Evolutionary conservation across 2,329 filamentous ascomycete species (phyloP), one percentile per base, ranked within the genome.

Genomic region (Fusarium sp.): DNA sequence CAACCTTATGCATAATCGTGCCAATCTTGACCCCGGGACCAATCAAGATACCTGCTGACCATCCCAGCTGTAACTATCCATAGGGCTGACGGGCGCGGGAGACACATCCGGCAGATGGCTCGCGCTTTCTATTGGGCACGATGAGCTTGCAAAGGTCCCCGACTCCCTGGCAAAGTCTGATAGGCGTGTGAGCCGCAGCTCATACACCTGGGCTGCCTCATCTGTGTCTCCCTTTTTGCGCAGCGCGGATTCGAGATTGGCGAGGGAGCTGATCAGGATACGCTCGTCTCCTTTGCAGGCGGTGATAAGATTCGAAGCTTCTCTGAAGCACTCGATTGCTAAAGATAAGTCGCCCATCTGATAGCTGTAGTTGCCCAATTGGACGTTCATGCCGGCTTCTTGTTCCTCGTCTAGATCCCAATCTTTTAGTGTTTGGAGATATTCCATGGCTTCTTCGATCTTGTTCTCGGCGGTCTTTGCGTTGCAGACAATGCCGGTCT

Each of bases 331-430:
- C 20, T 69, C 54, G 4, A 79, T 72, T n/a, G 78, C 77, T 18
- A 71, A 67, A n/a, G 68, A 41, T 9, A 74, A 58, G 45, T 78
- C 75, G 25, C 70, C 71, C 68, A 75, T 71, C 10, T 70, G 74
- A 56, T 74, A 78, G 65, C 73, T 75, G 60, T 79, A 79, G 47
- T 77, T 77, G 27, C 78, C 78, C 16, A 79, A 55, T 37, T 79
- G 76, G 16, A 79, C 66, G 18, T 77, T 73, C 30, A 79, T 62
- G 6, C 76, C 72, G 5, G 78, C 78, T 52, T 76, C 72, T 32
- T 79, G 77, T 24, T 79, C 78, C 12, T 77, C 73, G 29, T 70
- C 65, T 54, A 79, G 70, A 29, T 70, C 63, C 64, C 78, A 78
- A 6, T 70, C 69, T 24, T 78, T 77, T 55, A 79, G 73, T 3